Evolutionary conservation across 108 stramenopile species (phyloP).

Genomic region (Cyclotella kingstonii): DNA sequence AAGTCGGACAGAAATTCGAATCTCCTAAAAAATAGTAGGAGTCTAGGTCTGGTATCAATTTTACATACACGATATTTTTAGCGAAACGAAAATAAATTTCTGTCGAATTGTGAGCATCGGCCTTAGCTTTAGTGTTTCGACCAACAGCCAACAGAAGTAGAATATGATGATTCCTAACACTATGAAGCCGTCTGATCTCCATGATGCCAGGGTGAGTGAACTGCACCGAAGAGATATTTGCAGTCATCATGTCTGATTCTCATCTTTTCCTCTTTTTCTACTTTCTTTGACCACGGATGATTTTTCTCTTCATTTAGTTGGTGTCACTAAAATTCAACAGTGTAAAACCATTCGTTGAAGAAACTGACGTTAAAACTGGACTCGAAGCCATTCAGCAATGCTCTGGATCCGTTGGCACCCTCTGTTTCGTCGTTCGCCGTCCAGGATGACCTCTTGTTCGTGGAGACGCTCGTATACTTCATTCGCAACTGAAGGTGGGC

Average conservation of each 20-base stretch:
- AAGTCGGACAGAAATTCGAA: too few relatives aligned
- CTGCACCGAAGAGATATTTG: background rate
- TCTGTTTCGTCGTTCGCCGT: conserved; percentile 56
- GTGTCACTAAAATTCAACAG: conserved; percentile 17
- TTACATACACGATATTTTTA: too few relatives aligned
- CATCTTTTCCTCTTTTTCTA: background rate
- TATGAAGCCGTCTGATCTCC: conserved; percentile 19
- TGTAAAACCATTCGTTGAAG: conserved; percentile 7
- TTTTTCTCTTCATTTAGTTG: background rate
- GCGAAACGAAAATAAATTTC: too few relatives aligned
- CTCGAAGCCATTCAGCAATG: conserved; percentile 8
- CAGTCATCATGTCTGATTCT: background rate
- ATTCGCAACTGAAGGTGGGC: conserved; percentile 13
- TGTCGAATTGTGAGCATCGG: too few relatives aligned
- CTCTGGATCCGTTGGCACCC: conserved; percentile 22
- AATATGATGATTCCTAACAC: conserved; percentile 16
- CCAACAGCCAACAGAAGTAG: too few relatives aligned
- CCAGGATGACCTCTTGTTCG: conserved; percentile 41
- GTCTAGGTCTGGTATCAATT: too few relatives aligned
- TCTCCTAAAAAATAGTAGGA: too few relatives aligned
- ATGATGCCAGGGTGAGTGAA: conserved; percentile 10
- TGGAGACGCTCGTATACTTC: conserved; percentile 32
- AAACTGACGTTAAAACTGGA: conserved; percentile 18
- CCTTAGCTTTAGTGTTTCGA: too few relatives aligned
- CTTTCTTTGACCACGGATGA: too few relatives aligned